A percentile compares a stretch with the other conserved stretches of the same genome.
Conservation (phyloP, 805 yeast genomes). For the Pichia kluyveri region DNA sequence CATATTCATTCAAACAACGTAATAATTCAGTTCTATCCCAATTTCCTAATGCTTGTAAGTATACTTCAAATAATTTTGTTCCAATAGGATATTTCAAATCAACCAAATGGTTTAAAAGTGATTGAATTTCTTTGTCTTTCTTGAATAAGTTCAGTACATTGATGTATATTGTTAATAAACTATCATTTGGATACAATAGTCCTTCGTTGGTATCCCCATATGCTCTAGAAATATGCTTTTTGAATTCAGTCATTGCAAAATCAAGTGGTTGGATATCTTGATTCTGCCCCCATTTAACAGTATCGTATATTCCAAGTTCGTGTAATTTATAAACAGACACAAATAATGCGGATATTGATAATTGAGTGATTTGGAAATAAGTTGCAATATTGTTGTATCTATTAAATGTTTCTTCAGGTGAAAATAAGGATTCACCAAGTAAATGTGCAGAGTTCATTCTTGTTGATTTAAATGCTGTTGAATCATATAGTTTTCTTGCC, state of each 20-base stretch:
- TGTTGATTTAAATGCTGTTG: conserved; percentile 13
- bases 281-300: conserved; percentile 35
- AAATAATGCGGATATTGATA: conserved; percentile 37
- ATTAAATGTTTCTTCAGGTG: conserved; percentile 23
- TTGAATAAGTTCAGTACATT: conserved; percentile 37
- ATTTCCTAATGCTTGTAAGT: conserved; percentile 12
- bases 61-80: conserved; percentile 13
- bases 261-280: conserved; percentile 40
- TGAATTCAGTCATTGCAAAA: conserved; percentile 50
- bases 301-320: conserved; percentile 10
- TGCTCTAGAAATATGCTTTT: conserved; percentile 30
- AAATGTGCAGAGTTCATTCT: conserved; percentile 18
- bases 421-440: conserved; percentile 27
- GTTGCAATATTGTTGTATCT: conserved; percentile 18
- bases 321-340: conserved; percentile 33
- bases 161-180: conserved; percentile 46
- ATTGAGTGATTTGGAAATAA: conserved; percentile 14
- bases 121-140: conserved; percentile 40
- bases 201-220: conserved; percentile 22
- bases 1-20: conserved; percentile 15
- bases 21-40: conserved; percentile 17
- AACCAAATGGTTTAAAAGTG: conserved; percentile 48
- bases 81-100: conserved; percentile 25
- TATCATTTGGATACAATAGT: conserved; percentile 34
- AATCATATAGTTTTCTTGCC: conserved; percentile 19